Evolutionary conservation across 768 basidiomycete genomes (phyloP).

Genomic region (Roridomyces roridus): DNA sequence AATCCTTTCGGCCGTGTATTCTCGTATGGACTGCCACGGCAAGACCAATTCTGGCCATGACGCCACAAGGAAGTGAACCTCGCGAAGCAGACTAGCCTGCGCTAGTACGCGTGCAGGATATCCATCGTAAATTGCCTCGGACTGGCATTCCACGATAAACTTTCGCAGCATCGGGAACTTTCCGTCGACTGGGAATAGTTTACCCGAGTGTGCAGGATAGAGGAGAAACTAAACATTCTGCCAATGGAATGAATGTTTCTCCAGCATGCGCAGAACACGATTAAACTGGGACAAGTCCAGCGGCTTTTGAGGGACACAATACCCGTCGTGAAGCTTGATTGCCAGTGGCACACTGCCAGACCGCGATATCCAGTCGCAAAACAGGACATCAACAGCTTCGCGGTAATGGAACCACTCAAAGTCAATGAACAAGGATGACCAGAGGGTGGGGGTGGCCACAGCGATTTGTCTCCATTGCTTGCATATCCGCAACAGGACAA

Average conservation of each 20-base stretch:
- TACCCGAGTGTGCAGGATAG: neutral
- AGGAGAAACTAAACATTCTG: neutral
- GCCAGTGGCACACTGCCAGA: conserved; percentile 1
- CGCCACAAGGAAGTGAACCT: neutral
- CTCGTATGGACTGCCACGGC: conserved; percentile 2
- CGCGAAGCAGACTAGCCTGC: no score
- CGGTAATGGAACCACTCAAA: neutral
- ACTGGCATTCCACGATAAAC: neutral
- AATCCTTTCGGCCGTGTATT: conserved; percentile 5
- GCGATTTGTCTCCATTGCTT: conserved; percentile 11
- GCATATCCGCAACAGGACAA: conserved; percentile 14
- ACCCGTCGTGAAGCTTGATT: neutral
- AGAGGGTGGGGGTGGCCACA: conserved; percentile 9
- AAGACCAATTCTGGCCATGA: conserved; percentile 2
- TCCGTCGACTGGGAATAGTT: neutral
- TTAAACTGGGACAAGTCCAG: neutral
- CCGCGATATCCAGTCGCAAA: conserved; percentile 1
- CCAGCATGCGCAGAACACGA: neutral
- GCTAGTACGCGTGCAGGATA: no score
- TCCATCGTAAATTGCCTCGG: neutral
- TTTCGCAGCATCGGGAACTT: neutral
- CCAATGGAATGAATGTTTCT: conserved; percentile 7
- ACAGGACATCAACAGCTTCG: neutral
- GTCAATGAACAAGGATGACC: conserved; percentile 14
- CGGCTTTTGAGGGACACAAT: neutral